Base-by-base conservation (phyloP, 306 rosid species). In the Leucaena leucocephala region DNA sequence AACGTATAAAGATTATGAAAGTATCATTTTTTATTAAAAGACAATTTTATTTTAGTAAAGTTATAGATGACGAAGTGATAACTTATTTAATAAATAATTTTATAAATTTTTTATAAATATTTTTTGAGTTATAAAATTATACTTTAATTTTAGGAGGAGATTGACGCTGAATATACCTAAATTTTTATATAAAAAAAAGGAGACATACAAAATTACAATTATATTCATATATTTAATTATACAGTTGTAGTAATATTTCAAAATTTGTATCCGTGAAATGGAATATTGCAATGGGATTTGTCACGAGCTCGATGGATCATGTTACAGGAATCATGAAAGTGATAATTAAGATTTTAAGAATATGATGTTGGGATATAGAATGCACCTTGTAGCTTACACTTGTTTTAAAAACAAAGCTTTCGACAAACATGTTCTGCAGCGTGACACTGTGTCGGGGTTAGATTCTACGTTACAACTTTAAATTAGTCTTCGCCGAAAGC, bases 401-500 rank as follows among this genome's bases (percentile, higher is more conserved):
- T 27, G 75, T 45, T 44, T 48, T 12, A 12, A 71, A 22, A 27
- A 45, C 75, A 46, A 22, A 14, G 14, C 27, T 70, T 2, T n/a
- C 2, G 58, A 22, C 59, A 68, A 68, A 11, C 21, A 27, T 27
- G 22, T 27, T 19, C 34, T 45, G 15, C 27, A 27, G 14, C 17
- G 15, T 45, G 59, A 45, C 61, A 10, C 22, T 4, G 59, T 71
- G 61, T 69, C 57, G 43, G 75, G 50, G 43, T 44, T 69, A 22
- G 58, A 69, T 69, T 67, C 35, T 38, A 42, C 50, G 10, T 7
- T 46, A 46, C 27, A 71, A 7, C 40, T 48, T 46, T 27, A 68
- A 42, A n/a, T 42, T 45, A 46, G 75, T 48, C 57, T 46, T 46
- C 54, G 61, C 75, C 75, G 61, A 71, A 71, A 71, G 75, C 43